Conservation (phyloP, 106 monocot species). For the Dioscorea dumetorum region DNA sequence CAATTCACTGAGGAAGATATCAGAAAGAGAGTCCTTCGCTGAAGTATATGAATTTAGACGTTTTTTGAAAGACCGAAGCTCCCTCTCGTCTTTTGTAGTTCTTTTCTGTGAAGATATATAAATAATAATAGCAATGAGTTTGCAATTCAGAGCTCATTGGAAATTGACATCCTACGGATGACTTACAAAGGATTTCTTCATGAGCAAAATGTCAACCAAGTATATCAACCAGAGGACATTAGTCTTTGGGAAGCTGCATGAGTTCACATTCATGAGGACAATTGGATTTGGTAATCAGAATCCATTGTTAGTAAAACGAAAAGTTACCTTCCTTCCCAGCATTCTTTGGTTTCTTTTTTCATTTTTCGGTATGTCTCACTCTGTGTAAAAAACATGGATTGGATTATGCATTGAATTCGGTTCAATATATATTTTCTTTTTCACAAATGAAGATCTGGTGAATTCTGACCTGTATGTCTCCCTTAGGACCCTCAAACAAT, state of each 20-base stretch:
- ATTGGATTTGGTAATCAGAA: background rate
- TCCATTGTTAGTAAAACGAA: background rate
- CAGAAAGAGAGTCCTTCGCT: conserved; percentile 56
- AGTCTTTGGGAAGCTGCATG: conserved; percentile 85
- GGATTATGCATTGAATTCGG: no score
- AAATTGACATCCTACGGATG: background rate
- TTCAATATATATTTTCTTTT: no score
- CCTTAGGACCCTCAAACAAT: conserved; percentile 82
- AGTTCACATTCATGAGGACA: background rate
- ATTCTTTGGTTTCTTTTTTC: conserved; percentile 75
- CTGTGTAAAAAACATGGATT: conserved; percentile 20
- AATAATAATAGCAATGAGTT: no score
- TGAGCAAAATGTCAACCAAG: conserved; percentile 70
- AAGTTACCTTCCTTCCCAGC: conserved; percentile 75
- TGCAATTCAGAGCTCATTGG: no score
- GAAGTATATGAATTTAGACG: conserved; percentile 59
- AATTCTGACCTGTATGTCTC: conserved; percentile 67
- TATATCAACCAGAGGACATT: conserved; percentile 89
- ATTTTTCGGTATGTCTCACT: conserved; percentile 88
- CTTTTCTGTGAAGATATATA: conserved; percentile 35
- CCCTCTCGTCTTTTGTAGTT: conserved; percentile 54
- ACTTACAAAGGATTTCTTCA: conserved; percentile 89
- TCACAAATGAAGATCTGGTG: no score
- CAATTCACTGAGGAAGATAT: conserved; percentile 57
- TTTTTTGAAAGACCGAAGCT: conserved; percentile 85